phyloP scores from a whole-genome alignment of 2,329 filamentous ascomycete genomes.

The Rhinocladiella mackenziei region DNA sequence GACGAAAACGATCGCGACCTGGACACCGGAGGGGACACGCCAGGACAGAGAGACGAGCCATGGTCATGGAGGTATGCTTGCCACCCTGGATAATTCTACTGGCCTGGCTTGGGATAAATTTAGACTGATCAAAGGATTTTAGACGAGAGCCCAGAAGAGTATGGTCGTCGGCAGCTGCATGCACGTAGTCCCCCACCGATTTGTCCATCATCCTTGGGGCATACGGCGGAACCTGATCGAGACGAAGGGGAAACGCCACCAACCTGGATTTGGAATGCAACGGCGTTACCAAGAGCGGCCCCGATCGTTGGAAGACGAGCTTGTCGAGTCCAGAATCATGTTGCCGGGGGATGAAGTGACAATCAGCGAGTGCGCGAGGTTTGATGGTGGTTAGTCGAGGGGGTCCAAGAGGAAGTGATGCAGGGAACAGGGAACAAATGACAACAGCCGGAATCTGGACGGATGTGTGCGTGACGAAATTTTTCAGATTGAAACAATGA shows the following conservation, averaged over 20 bases:
- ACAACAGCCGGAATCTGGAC: too few relatives aligned
- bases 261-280: neutral
- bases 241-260: constrained; percentile 3
- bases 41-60: neutral
- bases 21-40: constrained; percentile 7
- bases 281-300: constrained; percentile 5
- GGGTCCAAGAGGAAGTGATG: neutral
- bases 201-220: constrained; percentile 12
- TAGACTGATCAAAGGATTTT: neutral
- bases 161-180: neutral
- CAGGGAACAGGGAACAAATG: neutral
- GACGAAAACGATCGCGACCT: constrained; percentile 3
- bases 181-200: constrained; percentile 15
- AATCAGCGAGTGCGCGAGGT: constrained; percentile 26
- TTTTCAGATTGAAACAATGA: too few relatives aligned
- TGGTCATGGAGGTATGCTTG: constrained; percentile 5
- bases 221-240: constrained; percentile 3
- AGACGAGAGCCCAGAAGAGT: constrained; percentile 8
- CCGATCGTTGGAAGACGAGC: constrained; percentile 7
- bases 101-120: too few relatives aligned
- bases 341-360: constrained; percentile 15
- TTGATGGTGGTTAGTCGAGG: constrained; percentile 8
- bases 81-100: neutral
- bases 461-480: too few relatives aligned
- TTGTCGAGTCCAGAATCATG: constrained; percentile 1